Percentiles rank a stretch among this genome's conserved stretches.
phyloP scores from a whole-genome alignment of 805 yeast species.

The Yamadazyma phyllophila region DNA sequence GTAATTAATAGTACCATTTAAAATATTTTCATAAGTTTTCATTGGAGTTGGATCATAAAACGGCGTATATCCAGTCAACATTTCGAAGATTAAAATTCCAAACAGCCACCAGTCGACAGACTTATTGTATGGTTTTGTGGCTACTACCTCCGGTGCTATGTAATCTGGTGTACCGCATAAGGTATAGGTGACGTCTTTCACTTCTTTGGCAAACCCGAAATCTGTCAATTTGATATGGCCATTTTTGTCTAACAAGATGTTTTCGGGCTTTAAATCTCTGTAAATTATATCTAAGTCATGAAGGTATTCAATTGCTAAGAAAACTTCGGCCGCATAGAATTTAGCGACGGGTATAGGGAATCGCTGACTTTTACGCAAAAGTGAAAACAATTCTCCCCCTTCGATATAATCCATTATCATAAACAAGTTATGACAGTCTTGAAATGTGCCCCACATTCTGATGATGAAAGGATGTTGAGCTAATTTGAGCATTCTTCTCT shows the following conservation, averaged over 20 bases:
- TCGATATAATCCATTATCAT: conserved; percentile 68
- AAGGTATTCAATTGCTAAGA: conserved; percentile 55
- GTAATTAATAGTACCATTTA: conserved; percentile 51
- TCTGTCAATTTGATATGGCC: conserved; percentile 63
- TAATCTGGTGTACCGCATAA: conserved; percentile 66
- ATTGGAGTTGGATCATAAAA: conserved; percentile 62
- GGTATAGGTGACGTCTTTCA: conserved; percentile 57
- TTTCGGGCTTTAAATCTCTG: conserved; percentile 62
- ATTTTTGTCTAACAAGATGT: conserved; percentile 54
- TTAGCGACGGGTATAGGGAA: conserved; percentile 65
- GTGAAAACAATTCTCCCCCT: conserved; percentile 59
- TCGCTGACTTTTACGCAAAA: conserved; percentile 54
- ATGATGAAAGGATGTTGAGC: conserved; percentile 61
- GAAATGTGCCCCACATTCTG: conserved; percentile 68
- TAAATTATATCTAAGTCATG: conserved; percentile 60
- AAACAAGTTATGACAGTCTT: conserved; percentile 53
- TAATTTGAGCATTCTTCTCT: conserved; percentile 54
- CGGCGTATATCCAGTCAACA: conserved; percentile 63
- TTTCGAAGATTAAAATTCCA: conserved; percentile 58
- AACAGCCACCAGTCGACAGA: conserved; percentile 68
- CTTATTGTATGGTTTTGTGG: conserved; percentile 60
- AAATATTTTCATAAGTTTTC: conserved; percentile 60
- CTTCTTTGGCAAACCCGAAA: conserved; percentile 64
- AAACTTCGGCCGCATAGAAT: conserved; percentile 62
- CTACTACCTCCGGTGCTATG: conserved; percentile 65